Base-by-base conservation (phyloP, 176 grass and related monocot genomes). In the Hordeum vulgare region DNA sequence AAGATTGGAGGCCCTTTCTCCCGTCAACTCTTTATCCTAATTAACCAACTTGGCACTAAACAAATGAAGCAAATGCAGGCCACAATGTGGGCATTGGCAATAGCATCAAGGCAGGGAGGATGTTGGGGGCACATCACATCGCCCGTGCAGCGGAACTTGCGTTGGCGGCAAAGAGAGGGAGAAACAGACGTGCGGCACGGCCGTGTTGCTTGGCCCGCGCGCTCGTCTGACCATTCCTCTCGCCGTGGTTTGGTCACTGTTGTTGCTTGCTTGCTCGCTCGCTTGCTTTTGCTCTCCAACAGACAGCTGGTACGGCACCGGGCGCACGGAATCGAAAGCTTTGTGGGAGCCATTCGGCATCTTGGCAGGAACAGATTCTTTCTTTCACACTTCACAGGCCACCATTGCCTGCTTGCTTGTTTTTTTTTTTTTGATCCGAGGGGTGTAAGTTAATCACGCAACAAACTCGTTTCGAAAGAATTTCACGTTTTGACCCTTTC, bases 141-240 rank as follows among this genome's bases (percentile, higher is more conserved):
- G 28, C 13, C 13, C 42, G 8, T 71, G 66, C 80, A 59, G n/a
- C 12, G 60, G 6, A 11, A 80, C 37, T 75, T 81, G 51, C 28
- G 37, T 39, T 44, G 86, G 47, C n/a, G 40, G 58, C 76, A 47
- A 74, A 66, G 17, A 39, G 33, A 11, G 11, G 26, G 27, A 51
- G 41, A 40, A 17, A 79, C 33, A 51, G 7, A 51, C 77, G 53
- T 76, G 77, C 62, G 63, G 71, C 39, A 27, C 41, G 57, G n/a
- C 59, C 37, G 20, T 9, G n/a, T 85, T 85, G 83, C 83, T 82
- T 89, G 78, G 70, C 87, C 71, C 45, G 45, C 45, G 36, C 80
- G 20, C 63, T 41, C 56, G 60, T 8, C 24, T 63, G 31, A 1
- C 51, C 83, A 71, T 71, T 41, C 83, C 26, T 53, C 37, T 13